These are phyloP conservation scores for Pseudotsuga menziesii DNA, from an alignment of 75 land plant species.

Conservation along the genomic window DNA sequence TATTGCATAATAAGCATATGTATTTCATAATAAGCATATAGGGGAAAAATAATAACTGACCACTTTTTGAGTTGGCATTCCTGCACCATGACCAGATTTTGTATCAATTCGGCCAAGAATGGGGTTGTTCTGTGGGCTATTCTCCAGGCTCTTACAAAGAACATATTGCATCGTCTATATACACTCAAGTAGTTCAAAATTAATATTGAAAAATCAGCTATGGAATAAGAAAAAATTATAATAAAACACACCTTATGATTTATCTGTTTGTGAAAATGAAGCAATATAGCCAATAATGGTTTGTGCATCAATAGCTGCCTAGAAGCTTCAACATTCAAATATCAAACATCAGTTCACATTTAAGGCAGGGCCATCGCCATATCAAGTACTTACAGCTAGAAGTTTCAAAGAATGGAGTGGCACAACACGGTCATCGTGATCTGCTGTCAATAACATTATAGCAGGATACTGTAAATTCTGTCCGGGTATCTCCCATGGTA, in stretches of 20 bases:
- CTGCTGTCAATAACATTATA: constrained; percentile 90
- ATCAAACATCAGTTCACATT: background rate
- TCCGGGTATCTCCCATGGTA: constrained; percentile 71
- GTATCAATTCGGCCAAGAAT: constrained; percentile 87
- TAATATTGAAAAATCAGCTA: background rate
- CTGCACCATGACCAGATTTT: constrained; percentile 95
- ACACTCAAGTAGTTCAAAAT: background rate
- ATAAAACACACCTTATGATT: too few species aligned
- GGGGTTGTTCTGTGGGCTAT: constrained; percentile 78
- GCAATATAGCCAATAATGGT: background rate
- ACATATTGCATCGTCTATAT: constrained; percentile 88
- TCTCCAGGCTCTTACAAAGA: constrained; percentile 62
- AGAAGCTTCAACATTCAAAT: too few species aligned
- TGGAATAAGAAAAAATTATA: background rate
- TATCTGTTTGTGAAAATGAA: background rate
- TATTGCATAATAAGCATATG: background rate
- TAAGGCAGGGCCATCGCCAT: too few species aligned
- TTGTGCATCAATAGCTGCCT: background rate
- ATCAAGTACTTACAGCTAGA: constrained; percentile 60
- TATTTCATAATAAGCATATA: background rate
- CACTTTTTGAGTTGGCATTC: constrained; percentile 85
- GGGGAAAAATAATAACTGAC: constrained; percentile 17
- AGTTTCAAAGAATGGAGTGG: constrained; percentile 89
- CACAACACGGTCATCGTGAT: constrained; percentile 98
- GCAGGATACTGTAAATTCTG: constrained; percentile 67